These are phyloP conservation scores for Fusarium sp. DNA, from an alignment of 2,329 filamentous ascomycete species.

Conservation along the genomic window DNA sequence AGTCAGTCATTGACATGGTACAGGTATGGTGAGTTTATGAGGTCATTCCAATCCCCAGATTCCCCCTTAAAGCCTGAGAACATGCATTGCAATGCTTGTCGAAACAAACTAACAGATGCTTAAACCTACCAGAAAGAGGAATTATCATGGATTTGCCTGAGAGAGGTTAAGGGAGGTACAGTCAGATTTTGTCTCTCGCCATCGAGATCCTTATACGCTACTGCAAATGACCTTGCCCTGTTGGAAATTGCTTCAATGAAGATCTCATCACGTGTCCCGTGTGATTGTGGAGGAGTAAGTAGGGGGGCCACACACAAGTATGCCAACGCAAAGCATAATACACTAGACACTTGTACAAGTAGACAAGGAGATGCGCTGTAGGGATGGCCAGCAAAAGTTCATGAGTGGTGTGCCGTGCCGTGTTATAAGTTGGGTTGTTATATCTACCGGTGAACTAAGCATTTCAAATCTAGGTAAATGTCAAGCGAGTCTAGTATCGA, in stretches of 20 bases:
- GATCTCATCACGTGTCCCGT: constrained; percentile 46
- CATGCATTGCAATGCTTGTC: constrained; percentile 10
- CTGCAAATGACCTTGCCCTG: constrained; percentile 31
- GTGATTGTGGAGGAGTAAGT: constrained; percentile 33
- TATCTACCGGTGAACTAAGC: background rate
- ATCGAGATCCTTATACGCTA: constrained; percentile 14
- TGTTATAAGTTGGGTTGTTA: background rate
- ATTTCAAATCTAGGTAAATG: background rate
- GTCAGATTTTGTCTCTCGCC: constrained; percentile 16
- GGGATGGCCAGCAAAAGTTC: background rate
- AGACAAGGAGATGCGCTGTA: background rate
- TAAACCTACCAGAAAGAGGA: background rate
- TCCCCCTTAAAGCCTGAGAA: constrained; percentile 20
- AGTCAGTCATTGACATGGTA: constrained; percentile 3
- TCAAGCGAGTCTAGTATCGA: constrained; percentile 7
- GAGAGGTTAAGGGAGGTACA: constrained; percentile 12
- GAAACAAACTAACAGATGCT: constrained; percentile 8
- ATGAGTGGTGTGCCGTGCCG: background rate
- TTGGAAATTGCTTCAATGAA: constrained; percentile 45
- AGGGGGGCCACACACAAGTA: constrained; percentile 29
- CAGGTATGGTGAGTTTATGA: constrained; percentile 27
- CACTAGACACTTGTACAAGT: constrained; percentile 14
- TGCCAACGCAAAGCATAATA: constrained; percentile 13
- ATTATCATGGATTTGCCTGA: background rate
- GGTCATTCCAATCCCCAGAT: constrained; percentile 42